Percentiles rank a stretch among this genome's conserved stretches.
Evolutionary conservation across 495 filamentous ascomycete genomes (phyloP).

Genomic region (Podospora tetraspora): DNA sequence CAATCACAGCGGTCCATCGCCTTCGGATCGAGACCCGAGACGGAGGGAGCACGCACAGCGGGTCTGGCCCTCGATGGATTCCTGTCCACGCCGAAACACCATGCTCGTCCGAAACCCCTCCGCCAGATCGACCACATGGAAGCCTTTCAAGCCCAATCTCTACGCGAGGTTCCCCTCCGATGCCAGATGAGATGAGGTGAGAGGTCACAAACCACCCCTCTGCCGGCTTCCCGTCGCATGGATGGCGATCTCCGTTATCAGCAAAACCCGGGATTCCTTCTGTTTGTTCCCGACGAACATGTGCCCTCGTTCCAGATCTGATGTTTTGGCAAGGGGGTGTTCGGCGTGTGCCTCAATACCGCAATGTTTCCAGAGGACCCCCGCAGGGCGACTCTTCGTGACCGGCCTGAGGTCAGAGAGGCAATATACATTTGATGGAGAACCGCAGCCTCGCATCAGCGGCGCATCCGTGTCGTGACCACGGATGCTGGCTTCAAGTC

Average conservation of each 20-base stretch:
- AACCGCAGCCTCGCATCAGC: constrained; percentile 4
- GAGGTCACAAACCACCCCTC: not conserved
- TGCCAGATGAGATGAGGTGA: not conserved
- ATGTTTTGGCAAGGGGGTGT: not conserved
- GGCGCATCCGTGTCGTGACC: constrained; percentile 1
- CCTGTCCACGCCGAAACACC: not conserved
- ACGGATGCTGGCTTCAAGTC: not conserved
- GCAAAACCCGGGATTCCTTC: not conserved
- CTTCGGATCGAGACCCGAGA: not conserved
- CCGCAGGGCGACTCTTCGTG: not conserved
- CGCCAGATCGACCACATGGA: not conserved
- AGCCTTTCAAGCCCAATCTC: not conserved
- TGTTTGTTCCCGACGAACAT: not conserved
- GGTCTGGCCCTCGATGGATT: not conserved
- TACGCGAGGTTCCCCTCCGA: not conserved
- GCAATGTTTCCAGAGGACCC: not conserved
- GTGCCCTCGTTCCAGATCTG: not conserved
- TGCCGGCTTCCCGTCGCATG: not conserved
- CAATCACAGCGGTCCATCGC: not conserved
- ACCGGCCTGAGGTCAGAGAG: not conserved
- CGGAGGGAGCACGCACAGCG: not conserved
- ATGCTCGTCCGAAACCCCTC: not conserved
- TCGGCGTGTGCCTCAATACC: not conserved
- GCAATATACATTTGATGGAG: not conserved
- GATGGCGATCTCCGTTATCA: not conserved